These are phyloP conservation scores for Eutrema yunnanense DNA, from an alignment of 345 rosid genomes.

Conservation along the genomic window DNA sequence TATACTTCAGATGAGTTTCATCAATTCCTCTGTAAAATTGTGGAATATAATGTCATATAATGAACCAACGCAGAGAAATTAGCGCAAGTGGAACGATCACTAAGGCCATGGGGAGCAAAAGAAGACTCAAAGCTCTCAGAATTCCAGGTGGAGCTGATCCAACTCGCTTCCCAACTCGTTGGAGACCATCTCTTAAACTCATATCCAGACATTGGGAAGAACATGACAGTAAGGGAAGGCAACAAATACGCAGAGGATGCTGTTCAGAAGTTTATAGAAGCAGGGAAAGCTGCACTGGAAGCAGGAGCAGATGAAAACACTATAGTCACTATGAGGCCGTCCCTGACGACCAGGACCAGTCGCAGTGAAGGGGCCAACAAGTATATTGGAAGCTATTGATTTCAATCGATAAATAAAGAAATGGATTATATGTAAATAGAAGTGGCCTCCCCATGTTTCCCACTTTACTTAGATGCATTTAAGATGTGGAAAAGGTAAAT, in stretches of 20 bases:
- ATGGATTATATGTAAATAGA: slow-evolving; percentile 13
- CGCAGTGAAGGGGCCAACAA: slow-evolving; percentile 16
- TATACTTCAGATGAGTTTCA: background rate
- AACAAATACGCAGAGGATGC: slow-evolving; percentile 84
- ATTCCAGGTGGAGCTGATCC: slow-evolving; percentile 91
- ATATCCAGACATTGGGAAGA: slow-evolving; percentile 82
- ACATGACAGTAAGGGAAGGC: slow-evolving; percentile 83
- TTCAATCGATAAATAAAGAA: background rate
- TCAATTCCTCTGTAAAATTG: background rate
- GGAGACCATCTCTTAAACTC: slow-evolving; percentile 78
- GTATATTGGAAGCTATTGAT: slow-evolving; percentile 14
- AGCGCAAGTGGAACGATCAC: slow-evolving; percentile 47
- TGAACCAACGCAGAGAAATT: slow-evolving; percentile 53
- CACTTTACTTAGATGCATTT: slow-evolving; percentile 2
- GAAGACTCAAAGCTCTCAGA: slow-evolving; percentile 77
- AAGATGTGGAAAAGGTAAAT: slow-evolving; percentile 2
- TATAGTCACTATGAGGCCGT: slow-evolving; percentile 83
- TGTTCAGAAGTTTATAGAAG: slow-evolving; percentile 89
- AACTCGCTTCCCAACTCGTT: slow-evolving; percentile 91
- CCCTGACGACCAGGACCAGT: slow-evolving; percentile 49
- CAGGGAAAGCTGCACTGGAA: slow-evolving; percentile 74
- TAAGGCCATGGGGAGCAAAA: slow-evolving; percentile 75
- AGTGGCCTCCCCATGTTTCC: background rate
- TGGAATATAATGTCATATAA: background rate
- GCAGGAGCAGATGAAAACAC: slow-evolving; percentile 97